Evolutionary conservation across 139 green algal species (phyloP).

Genomic region (Chlamydomonas sp.): DNA sequence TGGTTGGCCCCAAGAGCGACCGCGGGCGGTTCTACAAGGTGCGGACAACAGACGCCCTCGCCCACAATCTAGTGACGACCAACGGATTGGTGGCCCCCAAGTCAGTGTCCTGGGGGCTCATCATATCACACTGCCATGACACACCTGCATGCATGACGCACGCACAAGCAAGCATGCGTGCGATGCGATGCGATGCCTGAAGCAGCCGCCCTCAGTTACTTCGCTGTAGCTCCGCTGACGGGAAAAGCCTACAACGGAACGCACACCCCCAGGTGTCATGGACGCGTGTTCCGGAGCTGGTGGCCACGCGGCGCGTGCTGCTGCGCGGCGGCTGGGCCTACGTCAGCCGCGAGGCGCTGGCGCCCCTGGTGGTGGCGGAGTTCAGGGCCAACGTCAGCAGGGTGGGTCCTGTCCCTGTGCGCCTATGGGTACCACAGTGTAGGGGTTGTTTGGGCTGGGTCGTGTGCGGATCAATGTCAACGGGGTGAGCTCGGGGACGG

Average conservation of each 20-base stretch:
- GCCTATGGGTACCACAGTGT: neutral
- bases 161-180: no score
- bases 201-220: neutral
- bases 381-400: constrained; percentile 72
- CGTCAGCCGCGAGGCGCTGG: constrained; percentile 79
- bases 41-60: neutral
- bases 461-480: neutral
- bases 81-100: no score
- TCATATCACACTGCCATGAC: no score
- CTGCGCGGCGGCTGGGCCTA: constrained; percentile 81
- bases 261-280: constrained; percentile 72
- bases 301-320: constrained; percentile 78
- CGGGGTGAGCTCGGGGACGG: no score
- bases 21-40: constrained; percentile 73
- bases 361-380: constrained; percentile 76
- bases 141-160: no score
- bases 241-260: neutral
- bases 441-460: neutral
- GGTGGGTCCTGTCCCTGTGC: constrained; percentile 12
- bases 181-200: no score
- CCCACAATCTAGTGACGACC: no score
- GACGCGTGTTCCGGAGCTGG: constrained; percentile 86
- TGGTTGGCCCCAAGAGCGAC: neutral
- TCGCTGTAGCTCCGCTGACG: neutral
- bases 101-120: no score